Percentiles rank a stretch among this genome's conserved stretches.
These are phyloP conservation scores for Citrus trifoliata DNA, from an alignment of 345 rosid genomes.

Conservation along the genomic window DNA sequence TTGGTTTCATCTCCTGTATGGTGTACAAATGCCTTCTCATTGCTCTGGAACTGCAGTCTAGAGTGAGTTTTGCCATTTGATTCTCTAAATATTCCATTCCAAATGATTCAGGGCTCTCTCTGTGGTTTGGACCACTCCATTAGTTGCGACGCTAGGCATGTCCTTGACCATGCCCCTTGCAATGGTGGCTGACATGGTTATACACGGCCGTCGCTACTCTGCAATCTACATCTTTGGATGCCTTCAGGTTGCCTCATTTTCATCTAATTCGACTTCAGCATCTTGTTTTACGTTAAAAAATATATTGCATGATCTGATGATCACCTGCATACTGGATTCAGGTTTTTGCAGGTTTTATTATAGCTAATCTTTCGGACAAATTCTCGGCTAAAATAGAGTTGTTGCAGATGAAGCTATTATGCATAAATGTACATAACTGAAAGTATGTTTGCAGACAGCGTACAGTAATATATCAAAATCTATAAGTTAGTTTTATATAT, in stretches of 20 bases:
- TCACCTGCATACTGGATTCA: constrained; percentile 19
- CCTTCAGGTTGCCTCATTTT: constrained; percentile 43
- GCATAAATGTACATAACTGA: neutral
- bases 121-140: constrained; percentile 88
- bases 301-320: neutral
- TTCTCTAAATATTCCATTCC: neutral
- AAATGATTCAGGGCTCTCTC: constrained; percentile 64
- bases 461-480: neutral
- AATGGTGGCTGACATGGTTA: constrained; percentile 80
- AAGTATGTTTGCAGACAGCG: neutral
- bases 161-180: constrained; percentile 85
- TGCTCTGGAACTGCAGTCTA: neutral
- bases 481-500: neutral
- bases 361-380: constrained; percentile 48
- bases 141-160: constrained; percentile 75
- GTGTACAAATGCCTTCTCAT: neutral
- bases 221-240: constrained; percentile 69
- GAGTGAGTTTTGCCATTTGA: neutral
- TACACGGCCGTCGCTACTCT: constrained; percentile 71
- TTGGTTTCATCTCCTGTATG: neutral
- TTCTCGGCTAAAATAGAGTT: constrained; percentile 21
- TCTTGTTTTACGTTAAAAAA: neutral
- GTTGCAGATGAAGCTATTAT: neutral
- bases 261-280: neutral
- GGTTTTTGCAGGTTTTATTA: constrained; percentile 63